Evolutionary conservation across 176 grass and related monocot genomes (phyloP).

Genomic region (Oryza rufipogon): DNA sequence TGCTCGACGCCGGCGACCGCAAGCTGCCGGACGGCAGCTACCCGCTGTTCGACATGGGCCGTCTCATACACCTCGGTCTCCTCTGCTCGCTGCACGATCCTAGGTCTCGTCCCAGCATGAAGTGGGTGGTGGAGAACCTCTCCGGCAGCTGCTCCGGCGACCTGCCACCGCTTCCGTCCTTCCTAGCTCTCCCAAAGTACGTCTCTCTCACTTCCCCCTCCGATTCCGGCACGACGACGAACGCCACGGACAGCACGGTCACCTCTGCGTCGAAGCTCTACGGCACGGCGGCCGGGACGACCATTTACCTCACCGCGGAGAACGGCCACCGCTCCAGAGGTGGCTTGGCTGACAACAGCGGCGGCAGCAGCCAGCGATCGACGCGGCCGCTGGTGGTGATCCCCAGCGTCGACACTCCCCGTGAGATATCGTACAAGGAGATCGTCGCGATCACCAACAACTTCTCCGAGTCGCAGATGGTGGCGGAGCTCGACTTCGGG

Average conservation of each 20-base stretch:
- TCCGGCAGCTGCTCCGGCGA: conserved; percentile 50
- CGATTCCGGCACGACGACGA: conserved; percentile 49
- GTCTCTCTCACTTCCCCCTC: conserved; percentile 75
- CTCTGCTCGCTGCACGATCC: conserved; percentile 78
- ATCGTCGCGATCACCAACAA: conserved; percentile 75
- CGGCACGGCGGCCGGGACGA: background rate
- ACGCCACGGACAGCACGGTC: conserved; percentile 15
- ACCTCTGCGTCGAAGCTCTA: conserved; percentile 27
- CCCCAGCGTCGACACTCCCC: conserved; percentile 65
- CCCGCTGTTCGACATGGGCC: conserved; percentile 47
- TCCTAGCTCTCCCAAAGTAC: conserved; percentile 67
- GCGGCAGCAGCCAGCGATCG: conserved; percentile 34
- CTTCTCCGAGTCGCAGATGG: conserved; percentile 87
- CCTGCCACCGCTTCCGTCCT: conserved; percentile 71
- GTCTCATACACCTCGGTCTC: conserved; percentile 76
- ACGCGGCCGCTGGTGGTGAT: conserved; percentile 33
- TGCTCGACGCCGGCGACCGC: conserved; percentile 52
- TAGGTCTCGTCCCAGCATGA: conserved; percentile 77
- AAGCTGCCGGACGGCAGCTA: conserved; percentile 54
- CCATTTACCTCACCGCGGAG: conserved; percentile 72
- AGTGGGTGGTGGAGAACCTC: conserved; percentile 79
- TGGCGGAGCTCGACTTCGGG: conserved; percentile 90
- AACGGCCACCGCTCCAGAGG: conserved; percentile 30
- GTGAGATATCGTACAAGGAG: conserved; percentile 80
- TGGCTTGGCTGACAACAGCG: background rate